Base-by-base conservation (phyloP, 2,329 filamentous ascomycete genomes). In the Penicillium janthinellum region DNA sequence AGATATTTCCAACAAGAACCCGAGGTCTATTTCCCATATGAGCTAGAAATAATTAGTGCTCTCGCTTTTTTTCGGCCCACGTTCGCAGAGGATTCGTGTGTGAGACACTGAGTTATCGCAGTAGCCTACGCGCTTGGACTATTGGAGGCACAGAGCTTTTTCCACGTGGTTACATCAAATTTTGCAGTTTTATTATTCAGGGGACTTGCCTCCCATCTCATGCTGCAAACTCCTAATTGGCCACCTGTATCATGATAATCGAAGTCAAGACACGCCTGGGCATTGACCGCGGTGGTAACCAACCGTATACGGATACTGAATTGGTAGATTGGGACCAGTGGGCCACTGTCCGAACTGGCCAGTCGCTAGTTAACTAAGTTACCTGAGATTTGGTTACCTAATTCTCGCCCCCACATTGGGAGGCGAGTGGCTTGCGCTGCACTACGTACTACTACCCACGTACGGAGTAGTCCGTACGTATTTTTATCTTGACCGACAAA, bases 91-190 rank as follows among this genome's bases (percentile, higher is more conserved):
- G 44, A 31, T 31, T 47, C 25, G 44, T 47, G 11, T 31, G 25
- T 31, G 25, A n/a, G 25, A 47, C 44, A 31, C 14, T n/a, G 5
- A 14, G 20, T 47, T 47, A 47, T 47, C 22, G 22, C 14, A 28
- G 42, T 15, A 28, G 22, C 22, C 22, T 28, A 8, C 8, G 22
- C 42, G 42, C 22, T 47, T 47, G 44, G 44, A n/a, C 25, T 31
- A 47, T 3, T 11, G n/a, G 28, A 25, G 25, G 44, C 22, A 31
- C 44, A 31, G n/a, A 31, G 44, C 44, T 47, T 47, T 47, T 47
- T 47, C 44, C 44, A 47, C 44, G 25, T 47, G 44, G 44, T 47
- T 31, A 47, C 44, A 47, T 47, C 44, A 47, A n/a, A 31, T n/a
- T n/a, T 47, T 31, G 6, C 20, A 44, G 22, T 42, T 6, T 15